Evolutionary conservation across 2,329 filamentous ascomycete genomes (phyloP).

Genomic region (Plenodomus tracheiphilus): DNA sequence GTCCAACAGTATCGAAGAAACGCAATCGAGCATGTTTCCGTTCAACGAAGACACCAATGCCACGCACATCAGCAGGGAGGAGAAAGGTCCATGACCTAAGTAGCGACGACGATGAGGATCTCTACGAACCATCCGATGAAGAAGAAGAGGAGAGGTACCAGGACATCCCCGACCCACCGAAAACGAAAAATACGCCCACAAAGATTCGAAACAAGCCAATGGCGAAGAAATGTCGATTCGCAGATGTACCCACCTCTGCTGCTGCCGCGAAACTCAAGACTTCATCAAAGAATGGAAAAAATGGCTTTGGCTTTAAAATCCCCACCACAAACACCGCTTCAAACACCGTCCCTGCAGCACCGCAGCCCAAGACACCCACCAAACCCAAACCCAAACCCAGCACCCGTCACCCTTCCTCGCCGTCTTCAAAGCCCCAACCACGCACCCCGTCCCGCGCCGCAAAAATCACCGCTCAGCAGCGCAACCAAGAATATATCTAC

Average conservation of each 20-base stretch:
- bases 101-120: conserved; percentile 12
- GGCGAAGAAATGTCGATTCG: neutral
- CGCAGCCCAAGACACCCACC: neutral
- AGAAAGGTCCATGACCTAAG: conserved; percentile 6
- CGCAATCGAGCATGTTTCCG: neutral
- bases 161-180: neutral
- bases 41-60: neutral
- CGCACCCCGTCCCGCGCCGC: neutral
- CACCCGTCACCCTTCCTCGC: no score
- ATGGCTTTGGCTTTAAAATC: conserved; percentile 10
- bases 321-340: neutral
- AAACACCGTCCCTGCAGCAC: neutral
- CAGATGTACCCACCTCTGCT: neutral
- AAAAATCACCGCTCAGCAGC: neutral
- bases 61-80: neutral
- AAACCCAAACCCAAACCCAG: neutral
- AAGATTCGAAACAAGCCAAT: neutral
- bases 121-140: conserved; percentile 5
- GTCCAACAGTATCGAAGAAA: neutral
- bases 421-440: neutral
- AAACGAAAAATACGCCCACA: neutral
- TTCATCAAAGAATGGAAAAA: conserved; percentile 5
- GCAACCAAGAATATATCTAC: neutral
- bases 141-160: neutral
- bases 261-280: neutral